phyloP scores from a whole-genome alignment of 2,329 filamentous ascomycete genomes.

The Pestalotiopsis sp. region DNA sequence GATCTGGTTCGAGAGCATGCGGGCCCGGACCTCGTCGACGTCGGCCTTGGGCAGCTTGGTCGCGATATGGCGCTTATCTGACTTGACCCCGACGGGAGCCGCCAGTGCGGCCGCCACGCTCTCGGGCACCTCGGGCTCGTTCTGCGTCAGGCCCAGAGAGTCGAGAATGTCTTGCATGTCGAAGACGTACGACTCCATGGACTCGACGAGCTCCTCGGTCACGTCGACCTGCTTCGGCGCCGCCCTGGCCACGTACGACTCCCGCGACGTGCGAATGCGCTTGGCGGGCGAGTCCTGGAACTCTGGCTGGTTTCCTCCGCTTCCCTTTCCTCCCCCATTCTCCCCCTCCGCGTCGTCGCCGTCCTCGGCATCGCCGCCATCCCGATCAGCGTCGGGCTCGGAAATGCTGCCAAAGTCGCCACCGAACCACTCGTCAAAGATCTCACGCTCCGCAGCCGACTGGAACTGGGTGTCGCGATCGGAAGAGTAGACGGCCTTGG shows the following conservation, averaged over 20 bases:
- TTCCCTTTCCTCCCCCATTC: background rate
- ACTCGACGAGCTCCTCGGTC: conserved; percentile 1
- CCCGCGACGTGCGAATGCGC: background rate
- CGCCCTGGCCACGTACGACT: background rate
- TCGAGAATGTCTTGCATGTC: background rate
- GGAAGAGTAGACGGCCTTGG: background rate
- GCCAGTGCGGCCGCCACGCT: background rate
- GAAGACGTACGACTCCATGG: background rate
- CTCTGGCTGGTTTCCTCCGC: background rate
- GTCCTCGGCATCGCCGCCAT: background rate
- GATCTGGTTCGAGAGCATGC: background rate
- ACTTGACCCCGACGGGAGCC: background rate
- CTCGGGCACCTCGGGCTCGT: background rate
- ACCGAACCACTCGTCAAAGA: background rate
- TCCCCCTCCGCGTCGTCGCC: background rate
- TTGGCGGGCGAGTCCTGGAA: background rate
- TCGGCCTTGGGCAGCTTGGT: background rate
- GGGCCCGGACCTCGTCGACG: background rate
- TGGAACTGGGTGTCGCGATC: background rate
- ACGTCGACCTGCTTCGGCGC: background rate
- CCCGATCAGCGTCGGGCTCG: background rate
- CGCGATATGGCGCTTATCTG: background rate
- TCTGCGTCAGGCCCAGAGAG: background rate
- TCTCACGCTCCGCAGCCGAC: background rate
- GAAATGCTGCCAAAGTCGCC: background rate